phyloP scores from a whole-genome alignment of 805 yeast genomes.

The Saccharomycopsis javanensis region DNA sequence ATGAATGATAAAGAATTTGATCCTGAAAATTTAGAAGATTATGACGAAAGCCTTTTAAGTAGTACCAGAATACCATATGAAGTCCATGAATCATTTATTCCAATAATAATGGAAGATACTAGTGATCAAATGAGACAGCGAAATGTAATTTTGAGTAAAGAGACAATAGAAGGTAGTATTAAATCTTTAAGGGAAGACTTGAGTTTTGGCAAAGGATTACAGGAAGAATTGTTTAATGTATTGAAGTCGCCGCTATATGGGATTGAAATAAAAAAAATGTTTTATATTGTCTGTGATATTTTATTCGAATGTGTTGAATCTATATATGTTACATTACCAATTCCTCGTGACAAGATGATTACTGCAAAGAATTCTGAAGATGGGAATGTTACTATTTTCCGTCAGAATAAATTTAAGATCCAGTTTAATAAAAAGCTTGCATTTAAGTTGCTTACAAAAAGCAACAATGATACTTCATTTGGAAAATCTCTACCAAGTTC shows the following conservation, averaged over 20 bases:
- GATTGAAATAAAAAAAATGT: slow-evolving; percentile 46
- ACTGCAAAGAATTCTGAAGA: slow-evolving; percentile 46
- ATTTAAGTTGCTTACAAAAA: slow-evolving; percentile 15
- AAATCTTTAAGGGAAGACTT: slow-evolving; percentile 54
- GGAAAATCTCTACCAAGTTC: background rate
- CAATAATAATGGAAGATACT: slow-evolving; percentile 46
- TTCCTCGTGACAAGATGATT: slow-evolving; percentile 62
- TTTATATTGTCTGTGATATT: slow-evolving; percentile 58
- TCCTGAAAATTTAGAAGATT: slow-evolving; percentile 20
- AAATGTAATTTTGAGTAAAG: slow-evolving; percentile 57
- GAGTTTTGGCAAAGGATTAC: slow-evolving; percentile 46
- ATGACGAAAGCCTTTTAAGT: slow-evolving; percentile 7
- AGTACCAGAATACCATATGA: background rate
- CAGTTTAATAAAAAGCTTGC: slow-evolving; percentile 18
- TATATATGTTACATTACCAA: slow-evolving; percentile 48
- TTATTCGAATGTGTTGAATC: slow-evolving; percentile 53
- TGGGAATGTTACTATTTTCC: slow-evolving; percentile 41
- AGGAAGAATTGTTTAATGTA: slow-evolving; percentile 55
- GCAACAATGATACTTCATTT: background rate
- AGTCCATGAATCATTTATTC: slow-evolving; percentile 3
- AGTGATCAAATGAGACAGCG: slow-evolving; percentile 37
- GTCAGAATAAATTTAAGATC: slow-evolving; percentile 17
- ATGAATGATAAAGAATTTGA: slow-evolving; percentile 60
- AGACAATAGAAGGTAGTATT: slow-evolving; percentile 54
- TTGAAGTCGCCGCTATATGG: slow-evolving; percentile 53